Percentiles rank a stretch among this genome's conserved stretches.
Conservation (phyloP, 257 asterid genomes). For the Plantago ovata region DNA sequence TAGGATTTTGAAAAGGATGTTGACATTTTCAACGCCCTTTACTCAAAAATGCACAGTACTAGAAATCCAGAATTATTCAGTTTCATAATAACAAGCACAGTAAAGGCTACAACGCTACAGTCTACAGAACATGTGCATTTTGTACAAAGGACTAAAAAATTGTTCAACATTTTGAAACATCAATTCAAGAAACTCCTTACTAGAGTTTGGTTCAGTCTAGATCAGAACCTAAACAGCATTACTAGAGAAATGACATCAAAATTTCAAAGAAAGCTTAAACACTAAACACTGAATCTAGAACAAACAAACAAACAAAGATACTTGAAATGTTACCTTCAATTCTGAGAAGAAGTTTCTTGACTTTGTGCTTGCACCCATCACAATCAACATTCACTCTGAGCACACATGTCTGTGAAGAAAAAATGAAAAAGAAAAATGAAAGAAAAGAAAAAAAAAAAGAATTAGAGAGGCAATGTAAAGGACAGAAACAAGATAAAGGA, state of each 20-base stretch:
- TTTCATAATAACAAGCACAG: not conserved
- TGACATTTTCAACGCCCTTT: no score
- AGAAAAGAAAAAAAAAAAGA: not conserved
- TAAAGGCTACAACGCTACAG: no score
- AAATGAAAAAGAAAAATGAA: not conserved
- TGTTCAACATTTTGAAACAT: not conserved
- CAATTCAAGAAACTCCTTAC: not conserved
- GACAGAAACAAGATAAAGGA: not conserved
- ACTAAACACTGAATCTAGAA: not conserved
- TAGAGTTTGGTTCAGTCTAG: not conserved
- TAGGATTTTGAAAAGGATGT: no score
- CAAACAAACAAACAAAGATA: not conserved
- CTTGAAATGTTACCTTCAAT: conserved; percentile 54
- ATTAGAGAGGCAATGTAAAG: not conserved
- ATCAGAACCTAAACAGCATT: not conserved
- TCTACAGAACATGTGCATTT: no score
- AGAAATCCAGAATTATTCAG: no score
- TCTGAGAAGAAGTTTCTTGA: conserved; percentile 74
- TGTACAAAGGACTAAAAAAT: not conserved
- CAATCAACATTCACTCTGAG: conserved; percentile 89
- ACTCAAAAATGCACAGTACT: no score
- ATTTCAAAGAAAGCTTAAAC: not conserved
- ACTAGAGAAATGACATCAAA: not conserved
- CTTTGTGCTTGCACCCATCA: conserved; percentile 89
- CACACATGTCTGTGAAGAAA: conserved; percentile 52